Base-by-base conservation (phyloP, 2,329 filamentous ascomycete species). In the Huntiella moniliformis region DNA sequence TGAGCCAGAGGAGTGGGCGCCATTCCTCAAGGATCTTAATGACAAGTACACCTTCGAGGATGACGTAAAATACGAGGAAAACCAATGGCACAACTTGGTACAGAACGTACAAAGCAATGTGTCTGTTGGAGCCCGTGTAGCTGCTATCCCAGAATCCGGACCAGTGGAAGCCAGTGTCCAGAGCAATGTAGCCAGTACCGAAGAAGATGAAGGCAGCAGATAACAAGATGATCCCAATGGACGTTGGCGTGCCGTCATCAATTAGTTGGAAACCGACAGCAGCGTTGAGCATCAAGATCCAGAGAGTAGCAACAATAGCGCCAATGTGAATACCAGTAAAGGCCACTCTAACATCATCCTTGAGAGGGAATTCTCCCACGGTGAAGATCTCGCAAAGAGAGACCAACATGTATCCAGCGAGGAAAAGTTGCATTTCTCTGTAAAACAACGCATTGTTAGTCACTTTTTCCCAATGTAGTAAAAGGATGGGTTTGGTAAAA, bases 301-400 rank as follows among this genome's bases (percentile, higher is more conserved):
- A 98, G 41, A 77, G 73, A 1, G 86, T 87, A 12, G 88, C 84
- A 47, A 82, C 74, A 49, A 98, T 93, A 52, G 87, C 75, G 50
- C 84, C 91, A 49, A 98, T 74, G 60, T 98, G 91, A 35, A 91
- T 79, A 32, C 82, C 87, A 11, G 82, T 83, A 58, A 98, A 98
- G 6, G 74, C 84, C 55, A 82, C 71, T 59, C 86, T 77, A 49
- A 83, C 81, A 42, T 64, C 74, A 44, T 69, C 64, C 53, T 73
- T 66, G 15, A 95, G 64, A 2, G 88, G 86, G 56, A 98, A 88
- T 28, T 79, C 82, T 54, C 91, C 91, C 33, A 96, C 77, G 0
- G 86, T 87, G 64, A 98, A 95, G 56, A 98, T 94, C 61, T 96
- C 91, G 63, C 87, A 95, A 56, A 98, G 82, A 55, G 82, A 77